A percentile compares a stretch with the other conserved stretches of the same genome.
Evolutionary conservation across 257 asterid genomes (phyloP).

Genomic region (Knoxia roxburghii): DNA sequence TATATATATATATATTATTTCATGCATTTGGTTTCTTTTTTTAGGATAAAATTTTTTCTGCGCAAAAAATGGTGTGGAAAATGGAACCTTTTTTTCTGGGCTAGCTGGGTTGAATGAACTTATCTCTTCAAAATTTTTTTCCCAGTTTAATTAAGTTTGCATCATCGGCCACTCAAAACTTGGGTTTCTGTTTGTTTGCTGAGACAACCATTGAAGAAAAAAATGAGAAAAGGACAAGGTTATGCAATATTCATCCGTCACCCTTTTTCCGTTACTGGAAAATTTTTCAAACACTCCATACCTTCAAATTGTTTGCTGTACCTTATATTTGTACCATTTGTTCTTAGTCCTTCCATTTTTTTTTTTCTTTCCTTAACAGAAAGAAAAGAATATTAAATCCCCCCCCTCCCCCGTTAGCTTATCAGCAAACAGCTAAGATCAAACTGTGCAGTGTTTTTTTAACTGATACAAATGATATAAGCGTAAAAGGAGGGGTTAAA

Average conservation of each 20-base stretch:
- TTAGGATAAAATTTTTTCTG: neutral
- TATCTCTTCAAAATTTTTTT: neutral
- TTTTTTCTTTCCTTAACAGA: neutral
- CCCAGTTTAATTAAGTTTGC: constrained; percentile 5
- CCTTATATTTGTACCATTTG: constrained; percentile 6
- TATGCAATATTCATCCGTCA: constrained; percentile 14
- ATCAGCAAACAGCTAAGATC: constrained; percentile 20
- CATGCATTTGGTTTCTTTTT: neutral
- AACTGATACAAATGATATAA: too few species aligned
- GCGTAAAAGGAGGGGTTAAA: too few species aligned
- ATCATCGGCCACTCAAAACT: constrained; percentile 12
- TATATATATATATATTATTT: neutral
- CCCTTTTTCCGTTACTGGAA: constrained; percentile 15
- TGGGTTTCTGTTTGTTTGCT: constrained; percentile 40
- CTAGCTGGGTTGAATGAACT: too few species aligned
- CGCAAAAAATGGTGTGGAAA: neutral
- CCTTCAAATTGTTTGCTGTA: neutral
- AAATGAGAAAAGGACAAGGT: constrained; percentile 40
- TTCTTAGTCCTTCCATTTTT: neutral
- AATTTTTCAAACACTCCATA: constrained; percentile 6
- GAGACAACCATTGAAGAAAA: constrained; percentile 28
- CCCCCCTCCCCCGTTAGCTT: neutral
- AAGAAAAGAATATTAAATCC: neutral
- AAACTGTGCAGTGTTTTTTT: neutral
- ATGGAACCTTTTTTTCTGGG: neutral